These are phyloP conservation scores for Tephrocybe sp. DNA, from an alignment of 768 basidiomycete species.

Conservation along the genomic window DNA sequence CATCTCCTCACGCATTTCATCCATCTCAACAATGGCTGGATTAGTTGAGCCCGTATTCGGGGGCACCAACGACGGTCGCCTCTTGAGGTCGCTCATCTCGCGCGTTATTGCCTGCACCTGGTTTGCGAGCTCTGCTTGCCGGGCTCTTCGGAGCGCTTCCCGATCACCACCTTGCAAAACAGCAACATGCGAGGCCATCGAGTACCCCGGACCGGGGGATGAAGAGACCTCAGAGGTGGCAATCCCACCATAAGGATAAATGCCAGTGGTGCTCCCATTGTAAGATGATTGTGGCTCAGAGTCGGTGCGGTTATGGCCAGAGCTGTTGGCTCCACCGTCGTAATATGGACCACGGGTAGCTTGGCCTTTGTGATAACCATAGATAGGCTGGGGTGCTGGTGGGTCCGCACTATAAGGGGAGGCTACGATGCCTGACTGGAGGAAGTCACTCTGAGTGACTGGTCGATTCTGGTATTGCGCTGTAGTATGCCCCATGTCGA, in stretches of 20 bases:
- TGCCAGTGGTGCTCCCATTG: neutral
- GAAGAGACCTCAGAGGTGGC: neutral
- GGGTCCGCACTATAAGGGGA: neutral
- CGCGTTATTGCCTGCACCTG: neutral
- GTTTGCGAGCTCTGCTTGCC: slow-evolving; percentile 1
- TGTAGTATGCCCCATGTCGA: neutral
- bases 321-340: neutral
- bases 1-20: slow-evolving; percentile 11
- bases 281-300: no score
- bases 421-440: slow-evolving; percentile 1
- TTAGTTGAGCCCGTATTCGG: no score
- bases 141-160: neutral
- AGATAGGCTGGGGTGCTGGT: neutral
- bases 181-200: no score
- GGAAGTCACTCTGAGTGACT: slow-evolving; percentile 14
- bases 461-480: neutral
- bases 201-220: no score
- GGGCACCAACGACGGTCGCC: slow-evolving; percentile 12
- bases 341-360: neutral
- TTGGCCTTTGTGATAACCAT: neutral
- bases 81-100: slow-evolving; percentile 4
- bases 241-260: neutral
- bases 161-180: neutral
- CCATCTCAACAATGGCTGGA: slow-evolving; percentile 1
- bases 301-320: neutral